Evolutionary conservation across 495 filamentous ascomycete species (phyloP), one percentile per base, ranked within the genome.

Genomic region (Hypoxylon lienhwacheense): DNA sequence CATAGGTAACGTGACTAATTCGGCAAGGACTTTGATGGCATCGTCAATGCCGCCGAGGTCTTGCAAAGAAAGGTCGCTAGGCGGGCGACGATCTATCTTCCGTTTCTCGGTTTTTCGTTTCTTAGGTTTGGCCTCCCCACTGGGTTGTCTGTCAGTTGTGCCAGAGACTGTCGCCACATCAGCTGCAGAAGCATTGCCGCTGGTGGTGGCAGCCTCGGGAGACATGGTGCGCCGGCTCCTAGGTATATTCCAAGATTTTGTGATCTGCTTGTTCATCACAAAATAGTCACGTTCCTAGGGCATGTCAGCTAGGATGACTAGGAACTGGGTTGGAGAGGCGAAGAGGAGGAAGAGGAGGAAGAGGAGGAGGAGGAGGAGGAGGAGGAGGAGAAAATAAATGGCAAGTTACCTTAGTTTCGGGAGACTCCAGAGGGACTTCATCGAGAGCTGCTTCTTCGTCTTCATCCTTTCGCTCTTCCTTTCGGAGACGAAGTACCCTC

Each of bases 41-140:
- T 86, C 78, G 53, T 95, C 89, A 40, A 96, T 78, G 7, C 92
- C 92, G 44, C 91, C 93, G 34, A 97, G 77, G 64, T 97, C 90
- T 7, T 83, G 77, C 15, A 97, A 77, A 52, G 81, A 86, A 12
- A 93, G 71, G 54, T 88, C 82, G 4, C 79, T 86, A 3, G 92
- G 91, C 0, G 93, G 87, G 22, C 79, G 67, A 24, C 49, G 79
- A 70, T 63, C 72, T 34, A 66, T 68, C 52, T 63, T 68, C 47
- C 50, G 53, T 33, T 54, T 61, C 41, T 68, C 65, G 5, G 59
- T 78, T 68, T 83, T 88, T 21, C 86, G 74, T 47, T 82, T 77
- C 70, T 91, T 91, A 1, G 77, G 68, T 15, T 70, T 77, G 2
- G 89, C 83, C 65, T 92, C 90, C 21, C 83, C 85, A 62, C 85